Conservation (phyloP, 202 grass and related monocot species). For the Saccharum hybrid region DNA sequence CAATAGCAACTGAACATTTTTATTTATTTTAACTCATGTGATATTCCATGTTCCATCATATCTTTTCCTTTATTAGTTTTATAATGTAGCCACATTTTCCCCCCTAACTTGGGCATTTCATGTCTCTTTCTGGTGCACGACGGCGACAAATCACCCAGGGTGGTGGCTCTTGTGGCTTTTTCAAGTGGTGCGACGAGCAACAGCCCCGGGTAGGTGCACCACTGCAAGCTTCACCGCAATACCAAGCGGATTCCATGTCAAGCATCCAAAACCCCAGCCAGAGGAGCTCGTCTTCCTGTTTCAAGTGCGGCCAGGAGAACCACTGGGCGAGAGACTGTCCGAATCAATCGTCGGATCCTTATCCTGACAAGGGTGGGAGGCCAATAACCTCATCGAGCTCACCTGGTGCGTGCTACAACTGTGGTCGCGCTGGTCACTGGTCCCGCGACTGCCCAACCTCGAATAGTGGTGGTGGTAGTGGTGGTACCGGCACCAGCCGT, state of each 20-base stretch:
- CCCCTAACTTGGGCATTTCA: slow-evolving; percentile 33
- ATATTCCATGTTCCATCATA: slow-evolving; percentile 34
- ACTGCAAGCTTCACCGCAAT: slow-evolving; percentile 43
- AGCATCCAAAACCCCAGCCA: slow-evolving; percentile 48
- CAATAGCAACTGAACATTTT: slow-evolving; percentile 39
- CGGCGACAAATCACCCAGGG: slow-evolving; percentile 52
- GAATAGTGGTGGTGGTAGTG: slow-evolving; percentile 48
- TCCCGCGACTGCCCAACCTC: slow-evolving; percentile 75
- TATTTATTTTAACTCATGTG: slow-evolving; percentile 20
- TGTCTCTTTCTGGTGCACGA: slow-evolving; percentile 39
- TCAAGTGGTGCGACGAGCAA: slow-evolving; percentile 72
- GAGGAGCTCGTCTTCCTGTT: slow-evolving; percentile 63
- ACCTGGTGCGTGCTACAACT: slow-evolving; percentile 67
- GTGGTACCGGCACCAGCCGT: slow-evolving; percentile 20
- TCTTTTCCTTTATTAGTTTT: slow-evolving; percentile 34
- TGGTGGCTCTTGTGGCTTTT: slow-evolving; percentile 67
- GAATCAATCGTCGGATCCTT: slow-evolving; percentile 58
- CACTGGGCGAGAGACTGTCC: slow-evolving; percentile 84
- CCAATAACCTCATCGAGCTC: slow-evolving; percentile 46
- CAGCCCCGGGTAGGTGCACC: slow-evolving; percentile 41
- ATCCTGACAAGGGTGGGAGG: slow-evolving; percentile 52
- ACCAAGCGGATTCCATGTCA: slow-evolving; percentile 36
- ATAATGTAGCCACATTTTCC: slow-evolving; percentile 16
- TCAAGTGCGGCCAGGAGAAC: slow-evolving; percentile 72
- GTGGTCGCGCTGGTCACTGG: slow-evolving; percentile 75